A percentile compares a stretch with the other conserved stretches of the same genome.
These are phyloP conservation scores for Acer campestre DNA, from an alignment of 345 rosid genomes.

Conservation along the genomic window DNA sequence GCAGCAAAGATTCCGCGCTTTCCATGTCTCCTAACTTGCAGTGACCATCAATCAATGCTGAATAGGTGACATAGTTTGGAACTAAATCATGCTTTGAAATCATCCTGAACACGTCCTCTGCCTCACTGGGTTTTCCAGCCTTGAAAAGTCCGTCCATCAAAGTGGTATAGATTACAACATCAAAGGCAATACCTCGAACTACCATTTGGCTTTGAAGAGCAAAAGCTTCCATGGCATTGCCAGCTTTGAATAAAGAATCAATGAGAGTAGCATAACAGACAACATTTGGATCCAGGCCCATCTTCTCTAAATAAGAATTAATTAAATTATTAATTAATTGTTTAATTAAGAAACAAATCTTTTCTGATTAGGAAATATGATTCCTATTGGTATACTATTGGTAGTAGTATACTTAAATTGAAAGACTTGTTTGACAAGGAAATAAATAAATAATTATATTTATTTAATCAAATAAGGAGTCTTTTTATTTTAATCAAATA, in stretches of 20 bases:
- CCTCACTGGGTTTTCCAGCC: conserved; percentile 61
- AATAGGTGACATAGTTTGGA: conserved; percentile 61
- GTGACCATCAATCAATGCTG: conserved; percentile 69
- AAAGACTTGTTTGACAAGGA: too few species aligned
- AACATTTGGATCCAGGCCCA: conserved; percentile 70
- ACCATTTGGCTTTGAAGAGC: conserved; percentile 75
- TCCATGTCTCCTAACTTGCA: conserved; percentile 76
- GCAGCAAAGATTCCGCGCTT: conserved; percentile 47
- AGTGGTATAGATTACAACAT: conserved; percentile 72
- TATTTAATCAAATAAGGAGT: too few species aligned
- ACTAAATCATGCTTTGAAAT: conserved; percentile 50
- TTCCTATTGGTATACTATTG: too few species aligned
- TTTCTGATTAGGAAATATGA: too few species aligned
- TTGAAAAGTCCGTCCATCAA: conserved; percentile 82
- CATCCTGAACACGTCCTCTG: conserved; percentile 47
- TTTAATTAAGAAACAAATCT: too few species aligned
- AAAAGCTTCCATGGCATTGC: conserved; percentile 55
- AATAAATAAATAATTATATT: too few species aligned
- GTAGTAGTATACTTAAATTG: too few species aligned
- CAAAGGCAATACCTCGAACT: conserved; percentile 70
- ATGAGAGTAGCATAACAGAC: conserved; percentile 65
- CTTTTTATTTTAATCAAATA: too few species aligned
- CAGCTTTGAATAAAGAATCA: conserved; percentile 68
- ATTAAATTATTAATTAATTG: too few species aligned
- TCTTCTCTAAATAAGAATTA: too few species aligned